Evolutionary conservation across 768 basidiomycete genomes (phyloP), one percentile per base, ranked within the genome.

Genomic region (Panaeolus cyanescens): DNA sequence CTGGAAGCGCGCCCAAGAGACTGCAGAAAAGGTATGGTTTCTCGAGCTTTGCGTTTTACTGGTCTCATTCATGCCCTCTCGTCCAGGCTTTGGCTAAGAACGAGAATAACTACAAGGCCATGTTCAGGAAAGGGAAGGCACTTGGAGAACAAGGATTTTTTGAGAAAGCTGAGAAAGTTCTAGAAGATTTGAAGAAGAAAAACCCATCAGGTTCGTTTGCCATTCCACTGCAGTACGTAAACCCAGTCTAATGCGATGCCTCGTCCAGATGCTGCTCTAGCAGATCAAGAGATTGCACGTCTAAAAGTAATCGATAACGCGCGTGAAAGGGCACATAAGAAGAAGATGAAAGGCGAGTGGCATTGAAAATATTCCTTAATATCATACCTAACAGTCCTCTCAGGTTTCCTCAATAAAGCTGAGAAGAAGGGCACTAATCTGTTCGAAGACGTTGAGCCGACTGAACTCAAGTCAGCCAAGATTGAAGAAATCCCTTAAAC

Each of bases 91-190:
- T 95, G 7, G 79, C 80, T 32, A 90, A 89, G 74, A 93, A 93
- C 71, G 83, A 85, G 39, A 76, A 83, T 64, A 93, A 94, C 70
- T 85, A 81, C 71, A 95, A 94, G 69, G 92, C 89, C 0, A 77
- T 88, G 72, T 93, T 90, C 75, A 81, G 93, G 32, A 94, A 93
- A 71, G 92, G 83, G 19, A 93, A 92, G 72, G 92, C 89, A 0
- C 73, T 90, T 10, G 89, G 88, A 28, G 91, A 93, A 68, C 82
- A 82, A 63, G 92, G 93, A 1, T 92, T 79, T 68, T 88, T 86
- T 62, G 91, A 93, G 64, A 90, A 87, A 68, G 87, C 92, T 1
- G 81, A 87, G 61, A 83, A 79, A 63, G 79, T 87, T 37, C 77
- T 93, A 28, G 76, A 84, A 55, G 89, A 91, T 25, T 72, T 92